These are phyloP conservation scores for Agrocybe chaxingu DNA, from an alignment of 768 basidiomycete species.

Conservation along the genomic window DNA sequence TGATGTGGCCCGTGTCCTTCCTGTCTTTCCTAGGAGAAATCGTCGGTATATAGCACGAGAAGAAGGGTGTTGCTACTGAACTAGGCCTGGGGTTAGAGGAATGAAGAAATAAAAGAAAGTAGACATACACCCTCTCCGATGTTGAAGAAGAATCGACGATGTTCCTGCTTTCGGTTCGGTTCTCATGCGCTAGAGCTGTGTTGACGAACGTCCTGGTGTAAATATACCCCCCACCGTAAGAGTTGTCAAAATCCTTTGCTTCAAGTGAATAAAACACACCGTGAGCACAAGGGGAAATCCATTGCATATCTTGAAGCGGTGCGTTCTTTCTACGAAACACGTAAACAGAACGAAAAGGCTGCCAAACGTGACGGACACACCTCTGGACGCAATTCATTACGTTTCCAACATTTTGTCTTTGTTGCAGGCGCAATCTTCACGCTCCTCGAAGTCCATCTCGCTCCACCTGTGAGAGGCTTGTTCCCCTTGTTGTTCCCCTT, in stretches of 20 bases:
- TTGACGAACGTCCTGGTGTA: background rate
- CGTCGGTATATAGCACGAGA: slow-evolving; percentile 88
- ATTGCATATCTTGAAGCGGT: slow-evolving; percentile 92
- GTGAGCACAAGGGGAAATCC: slow-evolving; percentile 11
- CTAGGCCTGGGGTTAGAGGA: slow-evolving; percentile 32
- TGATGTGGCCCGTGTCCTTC: slow-evolving; percentile 59
- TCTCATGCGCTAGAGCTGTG: background rate
- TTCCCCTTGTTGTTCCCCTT: slow-evolving; percentile 23
- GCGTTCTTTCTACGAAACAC: slow-evolving; percentile 61
- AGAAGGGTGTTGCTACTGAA: slow-evolving; percentile 71
- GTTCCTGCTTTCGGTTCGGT: slow-evolving; percentile 45
- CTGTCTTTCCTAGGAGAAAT: slow-evolving; percentile 73
- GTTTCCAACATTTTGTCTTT: slow-evolving; percentile 64
- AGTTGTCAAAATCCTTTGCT: slow-evolving; percentile 75
- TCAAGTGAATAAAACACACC: background rate
- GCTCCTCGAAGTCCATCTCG: slow-evolving; percentile 44
- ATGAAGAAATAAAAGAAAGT: background rate
- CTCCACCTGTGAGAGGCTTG: slow-evolving; percentile 35
- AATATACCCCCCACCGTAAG: slow-evolving; percentile 82
- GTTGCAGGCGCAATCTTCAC: slow-evolving; percentile 52
- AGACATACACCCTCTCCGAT: slow-evolving; percentile 68
- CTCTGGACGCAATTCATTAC: slow-evolving; percentile 71
- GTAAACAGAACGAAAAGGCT: slow-evolving; percentile 9
- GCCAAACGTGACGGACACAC: slow-evolving; percentile 28
- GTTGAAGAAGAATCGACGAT: slow-evolving; percentile 87